Base-by-base conservation (phyloP, 2,329 filamentous ascomycete species). In the Ophiostoma quercus region DNA sequence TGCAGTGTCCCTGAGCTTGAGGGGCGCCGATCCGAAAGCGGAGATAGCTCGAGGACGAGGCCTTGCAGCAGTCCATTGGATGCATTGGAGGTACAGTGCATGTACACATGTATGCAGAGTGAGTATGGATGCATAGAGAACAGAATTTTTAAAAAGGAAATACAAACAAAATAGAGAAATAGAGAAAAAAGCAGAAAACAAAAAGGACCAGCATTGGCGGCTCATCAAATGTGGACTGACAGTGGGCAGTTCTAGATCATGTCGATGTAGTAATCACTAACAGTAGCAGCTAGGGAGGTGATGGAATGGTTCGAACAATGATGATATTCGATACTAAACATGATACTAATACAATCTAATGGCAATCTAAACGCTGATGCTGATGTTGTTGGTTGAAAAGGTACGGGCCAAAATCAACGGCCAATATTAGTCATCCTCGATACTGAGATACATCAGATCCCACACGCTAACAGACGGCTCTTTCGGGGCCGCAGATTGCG, bases 1-100 rank as follows among this genome's bases (percentile, higher is more conserved):
- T 47, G 43, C 43, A 47, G 51, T 57, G 51, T 57, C 51, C 51
- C 51, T 57, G 51, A 57, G 51, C 22, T 67, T 34, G 60, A 63
- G 60, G 60, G 32, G 60, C 67, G 69, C 63, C 62, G 70, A 71
- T 71, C 67, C 70, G 70, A 71, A 67, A 69, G 67, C 70, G 70
- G 67, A 71, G 70, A 65, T 37, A 12, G 63, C 19, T 29, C 47
- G 37, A 39, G n/a, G 29, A 39, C 54, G 6, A 51, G 60, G 11
- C 32, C 29, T 34, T 11, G 16, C 60, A 63, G 51, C 22, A 25
- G 51, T 57, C 51, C 51, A 57, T 25, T 57, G 51, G 8, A 57
- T 57, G 9, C 51, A 57, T 25, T 57, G 51, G 8, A 57, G 51
- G 51, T 25, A 25, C 9, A 57, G 51, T n/a, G 8, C 22, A 25